Evolutionary conservation across 257 asterid species (phyloP), one percentile per base, ranked within the genome.

Genomic region (Prunella vulgaris): DNA sequence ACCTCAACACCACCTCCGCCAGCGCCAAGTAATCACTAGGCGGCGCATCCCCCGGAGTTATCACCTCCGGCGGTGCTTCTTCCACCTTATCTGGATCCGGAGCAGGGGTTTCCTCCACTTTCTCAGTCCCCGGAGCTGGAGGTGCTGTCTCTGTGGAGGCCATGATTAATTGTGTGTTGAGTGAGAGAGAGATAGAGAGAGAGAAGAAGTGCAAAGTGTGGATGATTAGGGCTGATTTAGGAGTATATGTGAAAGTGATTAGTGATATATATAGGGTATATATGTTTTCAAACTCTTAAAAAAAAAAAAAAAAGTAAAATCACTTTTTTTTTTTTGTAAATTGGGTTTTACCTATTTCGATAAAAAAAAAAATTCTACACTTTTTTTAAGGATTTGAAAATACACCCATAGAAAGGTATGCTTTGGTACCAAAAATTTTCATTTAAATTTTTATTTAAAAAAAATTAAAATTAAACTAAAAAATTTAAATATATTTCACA

Each of bases 1-100:
- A 69, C 53, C 97, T 81, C 76, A 90, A 51, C 72, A 81, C 90
- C 76, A 88, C 84, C 58, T 86, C 88, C 1, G 71, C 80, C 81
- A 84, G 53, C 10, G 69, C 74, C 13, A 77, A 77, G 61, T 76
- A 76, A 54, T 69, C 49, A 2, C 27, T n/a, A 0, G 80, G 61
- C 0, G 57, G 32, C 2, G 80, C 59, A 6, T 7, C 54, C 0
- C 8, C 65, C 13, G 74, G 13, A 2, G 60, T 63, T 32, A 13
- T 75, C 48, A 32, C 61, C 72, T 76, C 83, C 44, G 75, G 70
- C 28, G 42, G 74, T 0, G 60, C 77, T 71, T 76, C 75, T 25
- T 9, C 77, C 66, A 58, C 77, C 62, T 27, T 35, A 7, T 61
- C 61, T 0, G 71, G 33, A 10, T 66, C 81, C 0, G 60, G 7